Evolutionary conservation across 805 yeast genomes (phyloP), one percentile per base, ranked within the genome.

Genomic region (Kregervanrija delftensis): DNA sequence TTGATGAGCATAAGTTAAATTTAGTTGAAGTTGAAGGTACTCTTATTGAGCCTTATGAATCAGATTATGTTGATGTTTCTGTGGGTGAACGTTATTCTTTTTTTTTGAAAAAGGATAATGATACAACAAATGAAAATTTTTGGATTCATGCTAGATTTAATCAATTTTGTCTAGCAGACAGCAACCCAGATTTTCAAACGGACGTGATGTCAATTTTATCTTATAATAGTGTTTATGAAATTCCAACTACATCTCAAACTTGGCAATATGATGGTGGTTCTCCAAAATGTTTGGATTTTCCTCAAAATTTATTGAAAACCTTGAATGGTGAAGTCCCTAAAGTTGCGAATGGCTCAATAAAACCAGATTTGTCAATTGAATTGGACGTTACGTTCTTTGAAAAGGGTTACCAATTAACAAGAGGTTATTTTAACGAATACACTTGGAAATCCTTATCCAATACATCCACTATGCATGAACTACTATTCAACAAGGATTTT

Each of bases 401-500:
- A 10, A 50, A 45, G 12, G 49, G 30, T 5, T 33, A 52, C 16
- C 43, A 41, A 22, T 40, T 54, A 31, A 36, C 45, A 8, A 46
- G 40, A 11, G 58, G 47, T 4, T 54, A 49, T 38, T 51, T 54
- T 37, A 54, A 54, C 17, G 49, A 52, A 10, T 45, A 51, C 40
- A 51, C 49, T 9, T 54, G 49, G 44, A 31, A 32, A 4, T 45
- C 51, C 63, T 31, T 86, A 85, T 95, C 80, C 78, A 63, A 84
- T 83, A 71, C 73, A 85, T 67, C 77, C 72, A 36, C 72, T 82
- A 62, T 96, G 96, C 67, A 73, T 79, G 52, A 86, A 85, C 68
- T 89, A 86, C 59, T 96, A 96, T 11, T 82, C 87, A 38, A 49
- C 35, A 17, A 39, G 12, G 28, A 39, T 8, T 47, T 42, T 10